Conservation (phyloP, 192 early-diverging fungal genomes). For the Podila verticillata region DNA sequence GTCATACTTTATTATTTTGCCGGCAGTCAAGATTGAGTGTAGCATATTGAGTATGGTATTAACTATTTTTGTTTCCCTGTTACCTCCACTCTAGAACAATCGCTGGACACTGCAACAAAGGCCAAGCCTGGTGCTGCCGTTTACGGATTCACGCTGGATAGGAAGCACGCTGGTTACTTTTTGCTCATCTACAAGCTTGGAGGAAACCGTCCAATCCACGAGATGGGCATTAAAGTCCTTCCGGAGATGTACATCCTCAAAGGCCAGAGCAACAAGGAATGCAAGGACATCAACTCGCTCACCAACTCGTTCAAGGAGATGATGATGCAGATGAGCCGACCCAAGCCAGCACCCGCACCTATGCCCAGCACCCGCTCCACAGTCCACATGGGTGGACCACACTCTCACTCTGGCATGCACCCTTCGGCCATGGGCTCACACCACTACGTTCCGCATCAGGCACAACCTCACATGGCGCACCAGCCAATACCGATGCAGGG, state of each 20-base stretch:
- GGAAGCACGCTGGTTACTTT: constrained; percentile 77
- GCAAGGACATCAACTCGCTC: constrained; percentile 76
- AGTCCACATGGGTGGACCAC: constrained; percentile 10
- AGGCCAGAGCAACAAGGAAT: constrained; percentile 70
- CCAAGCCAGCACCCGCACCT: constrained; percentile 22
- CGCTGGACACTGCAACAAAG: constrained; percentile 57
- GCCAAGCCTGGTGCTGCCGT: constrained; percentile 74
- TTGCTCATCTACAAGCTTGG: constrained; percentile 82
- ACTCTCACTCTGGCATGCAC: constrained; percentile 10
- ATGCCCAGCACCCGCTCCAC: constrained; percentile 25
- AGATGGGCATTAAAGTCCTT: constrained; percentile 80
- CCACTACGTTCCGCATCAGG: constrained; percentile 44
- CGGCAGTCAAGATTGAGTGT: neutral
- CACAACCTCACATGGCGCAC: constrained; percentile 14
- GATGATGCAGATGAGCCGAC: constrained; percentile 35
- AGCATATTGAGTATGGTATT: too few species aligned
- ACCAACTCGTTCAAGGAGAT: constrained; percentile 77
- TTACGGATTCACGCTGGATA: constrained; percentile 83
- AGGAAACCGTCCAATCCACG: constrained; percentile 65
- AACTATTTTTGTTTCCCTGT: too few species aligned
- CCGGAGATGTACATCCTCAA: constrained; percentile 82
- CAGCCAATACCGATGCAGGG: constrained; percentile 35
- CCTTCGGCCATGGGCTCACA: constrained; percentile 17
- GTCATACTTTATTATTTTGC: constrained; percentile 19
- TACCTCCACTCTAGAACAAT: constrained; percentile 34